Conservation (phyloP, 148 eudicot species). For the Rhododendron vialii region DNA sequence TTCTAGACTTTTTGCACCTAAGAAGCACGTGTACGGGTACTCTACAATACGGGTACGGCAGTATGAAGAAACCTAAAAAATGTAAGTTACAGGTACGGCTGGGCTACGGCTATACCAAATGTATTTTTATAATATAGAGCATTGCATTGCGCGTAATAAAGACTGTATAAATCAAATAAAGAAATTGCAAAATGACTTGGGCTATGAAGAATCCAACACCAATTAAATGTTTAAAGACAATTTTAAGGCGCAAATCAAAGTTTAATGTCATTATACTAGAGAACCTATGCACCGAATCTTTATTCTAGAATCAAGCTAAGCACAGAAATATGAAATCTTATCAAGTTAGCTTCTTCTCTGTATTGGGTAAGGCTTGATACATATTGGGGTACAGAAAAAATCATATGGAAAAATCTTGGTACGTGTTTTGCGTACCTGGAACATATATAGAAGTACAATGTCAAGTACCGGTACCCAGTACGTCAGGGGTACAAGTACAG, state of each 20-base stretch:
- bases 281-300: background rate
- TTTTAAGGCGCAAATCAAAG: background rate
- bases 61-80: background rate
- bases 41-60: background rate
- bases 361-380: background rate
- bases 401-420: background rate
- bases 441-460: too few relatives aligned
- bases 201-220: background rate
- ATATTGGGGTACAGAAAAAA: background rate
- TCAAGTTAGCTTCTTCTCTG: background rate
- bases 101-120: background rate
- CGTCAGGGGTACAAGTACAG: too few relatives aligned
- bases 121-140: background rate
- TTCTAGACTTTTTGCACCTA: background rate
- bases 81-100: background rate
- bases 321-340: background rate
- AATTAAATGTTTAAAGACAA: too few relatives aligned
- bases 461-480: too few relatives aligned
- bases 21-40: background rate
- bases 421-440: background rate
- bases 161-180: background rate
- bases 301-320: background rate
- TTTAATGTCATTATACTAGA: background rate
- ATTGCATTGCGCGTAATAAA: background rate
- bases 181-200: background rate